phyloP scores from a whole-genome alignment of 139 green algal species.

The Auxenochlorella pyrenoidosa region DNA sequence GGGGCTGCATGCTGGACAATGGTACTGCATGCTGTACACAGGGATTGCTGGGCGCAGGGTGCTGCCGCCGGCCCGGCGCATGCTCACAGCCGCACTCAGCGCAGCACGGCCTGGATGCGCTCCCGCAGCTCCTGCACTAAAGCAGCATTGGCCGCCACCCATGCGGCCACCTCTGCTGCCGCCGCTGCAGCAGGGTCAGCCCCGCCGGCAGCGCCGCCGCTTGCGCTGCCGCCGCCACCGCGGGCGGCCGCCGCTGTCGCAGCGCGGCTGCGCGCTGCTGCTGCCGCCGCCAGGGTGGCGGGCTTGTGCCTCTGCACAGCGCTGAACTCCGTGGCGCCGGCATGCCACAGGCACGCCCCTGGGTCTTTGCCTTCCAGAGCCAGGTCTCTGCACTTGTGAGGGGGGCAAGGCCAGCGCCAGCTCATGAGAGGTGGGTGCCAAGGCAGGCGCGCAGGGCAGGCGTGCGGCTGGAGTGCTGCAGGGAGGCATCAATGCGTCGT shows the following conservation, averaged over 20 bases:
- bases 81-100: no score
- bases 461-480: background rate
- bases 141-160: background rate
- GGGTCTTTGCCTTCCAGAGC: background rate
- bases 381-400: background rate
- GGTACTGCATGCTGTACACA: no score
- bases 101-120: slow-evolving; percentile 1
- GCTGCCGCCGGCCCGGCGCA: no score
- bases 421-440: background rate
- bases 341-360: background rate
- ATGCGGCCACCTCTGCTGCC: slow-evolving; percentile 15
- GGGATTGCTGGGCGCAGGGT: no score
- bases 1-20: no score
- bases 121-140: background rate
- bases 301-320: slow-evolving; percentile 12
- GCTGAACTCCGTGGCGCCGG: background rate
- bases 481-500: background rate
- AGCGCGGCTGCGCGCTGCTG: background rate
- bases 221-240: background rate
- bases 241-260: background rate
- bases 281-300: background rate
- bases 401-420: background rate
- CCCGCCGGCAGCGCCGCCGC: background rate
- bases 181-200: background rate
- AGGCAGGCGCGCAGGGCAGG: no score